Percentiles rank a stretch among this genome's conserved stretches.
phyloP scores from a whole-genome alignment of 805 yeast species.

The Sungouiella thailandica region DNA sequence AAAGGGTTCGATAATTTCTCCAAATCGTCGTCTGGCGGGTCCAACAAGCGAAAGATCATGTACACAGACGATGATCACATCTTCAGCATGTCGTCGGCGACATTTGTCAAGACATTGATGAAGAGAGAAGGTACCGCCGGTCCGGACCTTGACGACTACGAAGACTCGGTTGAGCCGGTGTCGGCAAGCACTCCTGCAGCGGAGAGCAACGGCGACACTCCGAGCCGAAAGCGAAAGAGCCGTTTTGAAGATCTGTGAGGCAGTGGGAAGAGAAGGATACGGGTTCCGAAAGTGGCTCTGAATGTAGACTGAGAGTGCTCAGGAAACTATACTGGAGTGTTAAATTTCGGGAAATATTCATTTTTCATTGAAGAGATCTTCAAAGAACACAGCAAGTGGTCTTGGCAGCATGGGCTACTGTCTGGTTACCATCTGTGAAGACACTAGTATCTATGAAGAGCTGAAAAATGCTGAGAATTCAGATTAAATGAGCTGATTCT shows the following conservation, averaged over 20 bases:
- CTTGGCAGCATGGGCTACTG: too few species aligned
- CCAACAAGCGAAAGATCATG: conserved; percentile 44
- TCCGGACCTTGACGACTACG: conserved; percentile 17
- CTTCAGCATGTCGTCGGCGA: conserved; percentile 70
- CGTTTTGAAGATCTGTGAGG: conserved; percentile 2
- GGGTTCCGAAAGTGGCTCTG: too few species aligned
- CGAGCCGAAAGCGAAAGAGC: conserved; percentile 12
- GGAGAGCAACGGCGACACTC: conserved; percentile 8
- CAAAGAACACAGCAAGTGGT: too few species aligned
- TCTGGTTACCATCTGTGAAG: too few species aligned
- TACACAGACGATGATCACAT: conserved; percentile 75
- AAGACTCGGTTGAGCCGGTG: conserved; percentile 16
- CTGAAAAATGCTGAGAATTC: too few species aligned
- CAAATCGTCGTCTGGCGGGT: conserved; percentile 35
- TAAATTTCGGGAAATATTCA: too few species aligned
- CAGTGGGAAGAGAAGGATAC: too few species aligned
- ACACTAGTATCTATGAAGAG: too few species aligned
- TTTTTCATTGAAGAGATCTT: too few species aligned
- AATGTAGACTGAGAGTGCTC: too few species aligned
- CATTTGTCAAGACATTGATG: conserved; percentile 54
- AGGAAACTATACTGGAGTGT: too few species aligned
- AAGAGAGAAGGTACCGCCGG: conserved; percentile 40
- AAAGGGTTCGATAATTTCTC: conserved; percentile 84
- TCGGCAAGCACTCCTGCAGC: conserved; percentile 2
- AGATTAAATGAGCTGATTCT: too few species aligned